Evolutionary conservation across 768 basidiomycete genomes (phyloP).

Genomic region (Xerocomellus intermedius): DNA sequence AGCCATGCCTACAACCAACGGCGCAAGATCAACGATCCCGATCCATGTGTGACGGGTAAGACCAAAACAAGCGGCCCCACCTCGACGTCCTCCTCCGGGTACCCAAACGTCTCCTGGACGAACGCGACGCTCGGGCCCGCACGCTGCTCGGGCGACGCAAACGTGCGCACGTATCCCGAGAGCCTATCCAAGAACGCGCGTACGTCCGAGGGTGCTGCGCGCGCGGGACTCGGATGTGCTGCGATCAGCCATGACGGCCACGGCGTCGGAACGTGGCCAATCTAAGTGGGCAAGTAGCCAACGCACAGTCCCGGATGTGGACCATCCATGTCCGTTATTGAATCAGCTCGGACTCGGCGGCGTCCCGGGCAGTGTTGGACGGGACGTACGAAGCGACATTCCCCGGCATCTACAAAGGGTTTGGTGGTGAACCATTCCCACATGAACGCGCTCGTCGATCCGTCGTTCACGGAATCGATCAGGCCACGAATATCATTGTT

Average conservation of each 20-base stretch:
- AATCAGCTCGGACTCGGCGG: no score
- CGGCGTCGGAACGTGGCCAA: conserved; percentile 84
- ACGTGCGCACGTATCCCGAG: conserved; percentile 61
- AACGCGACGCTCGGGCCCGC: conserved; percentile 65
- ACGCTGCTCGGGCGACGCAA: conserved; percentile 59
- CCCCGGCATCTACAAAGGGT: conserved; percentile 74
- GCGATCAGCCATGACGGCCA: conserved; percentile 98
- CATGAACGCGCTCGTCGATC: conserved; percentile 87
- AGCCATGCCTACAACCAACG: conserved; percentile 68
- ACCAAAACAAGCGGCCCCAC: conserved; percentile 35
- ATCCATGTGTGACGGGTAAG: neutral
- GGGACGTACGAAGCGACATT: conserved; percentile 75
- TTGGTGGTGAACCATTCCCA: conserved; percentile 94
- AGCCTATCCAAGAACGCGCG: conserved; percentile 61
- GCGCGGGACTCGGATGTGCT: conserved; percentile 58
- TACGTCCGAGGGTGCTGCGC: conserved; percentile 51
- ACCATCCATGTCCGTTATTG: no score
- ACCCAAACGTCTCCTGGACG: conserved; percentile 76
- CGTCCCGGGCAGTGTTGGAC: neutral
- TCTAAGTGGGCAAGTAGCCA: no score
- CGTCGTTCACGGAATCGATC: conserved; percentile 84
- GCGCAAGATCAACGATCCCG: neutral
- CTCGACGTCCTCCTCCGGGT: conserved; percentile 77
- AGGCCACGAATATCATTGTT: conserved; percentile 81
- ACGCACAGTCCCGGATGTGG: no score